Conservation (phyloP, 345 rosid genomes). For the Psidium friedrichsthalianum region DNA sequence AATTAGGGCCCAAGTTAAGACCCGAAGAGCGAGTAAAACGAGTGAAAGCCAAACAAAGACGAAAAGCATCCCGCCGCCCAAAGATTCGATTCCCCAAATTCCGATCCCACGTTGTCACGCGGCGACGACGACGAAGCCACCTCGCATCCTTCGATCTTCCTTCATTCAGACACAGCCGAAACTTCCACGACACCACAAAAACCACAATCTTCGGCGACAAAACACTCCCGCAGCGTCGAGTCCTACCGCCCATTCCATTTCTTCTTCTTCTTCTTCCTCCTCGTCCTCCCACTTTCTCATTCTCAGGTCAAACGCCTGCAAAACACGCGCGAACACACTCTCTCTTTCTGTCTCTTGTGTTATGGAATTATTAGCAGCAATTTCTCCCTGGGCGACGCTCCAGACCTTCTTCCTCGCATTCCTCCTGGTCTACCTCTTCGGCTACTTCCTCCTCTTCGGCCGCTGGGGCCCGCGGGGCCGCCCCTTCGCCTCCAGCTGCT, state of each 20-base stretch:
- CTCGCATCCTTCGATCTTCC: background rate
- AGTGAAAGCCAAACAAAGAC: background rate
- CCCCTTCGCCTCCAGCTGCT: conserved; percentile 61
- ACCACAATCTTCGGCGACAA: background rate
- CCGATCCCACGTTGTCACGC: background rate
- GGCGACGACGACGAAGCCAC: background rate
- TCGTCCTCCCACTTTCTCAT: background rate
- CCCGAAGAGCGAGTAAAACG: background rate
- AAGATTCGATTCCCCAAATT: background rate
- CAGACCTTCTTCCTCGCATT: conserved; percentile 36
- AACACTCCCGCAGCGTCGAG: background rate
- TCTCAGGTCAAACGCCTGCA: background rate
- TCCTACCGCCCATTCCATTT: background rate
- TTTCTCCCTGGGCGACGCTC: background rate
- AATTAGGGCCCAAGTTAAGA: background rate
- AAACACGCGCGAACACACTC: background rate
- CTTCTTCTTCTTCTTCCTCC: background rate
- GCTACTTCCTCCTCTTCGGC: conserved; percentile 39
- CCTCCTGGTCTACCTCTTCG: conserved; percentile 25
- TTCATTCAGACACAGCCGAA: background rate
- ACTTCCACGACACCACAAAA: background rate
- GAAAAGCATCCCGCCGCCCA: background rate
- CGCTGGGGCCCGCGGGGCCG: conserved; percentile 47
- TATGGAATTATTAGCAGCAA: conserved; percentile 14
- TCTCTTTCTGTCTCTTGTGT: background rate